These are phyloP conservation scores for Coemansia sp. DNA, from an alignment of 192 early-diverging fungal species.

Conservation along the genomic window DNA sequence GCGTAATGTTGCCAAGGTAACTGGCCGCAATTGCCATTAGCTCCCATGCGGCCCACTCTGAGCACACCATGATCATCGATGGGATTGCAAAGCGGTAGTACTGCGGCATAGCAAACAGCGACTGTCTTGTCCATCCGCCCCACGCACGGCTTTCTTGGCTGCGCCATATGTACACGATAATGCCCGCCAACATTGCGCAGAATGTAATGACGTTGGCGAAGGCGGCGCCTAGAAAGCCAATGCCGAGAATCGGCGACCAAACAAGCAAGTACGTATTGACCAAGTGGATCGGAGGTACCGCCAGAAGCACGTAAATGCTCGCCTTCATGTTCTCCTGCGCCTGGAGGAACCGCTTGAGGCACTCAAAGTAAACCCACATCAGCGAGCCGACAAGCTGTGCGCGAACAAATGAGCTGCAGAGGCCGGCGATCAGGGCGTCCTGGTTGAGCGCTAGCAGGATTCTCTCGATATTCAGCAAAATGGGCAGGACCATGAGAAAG, in stretches of 20 bases:
- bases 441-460: constrained; percentile 73
- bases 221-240: constrained; percentile 85
- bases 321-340: constrained; percentile 91
- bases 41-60: constrained; percentile 60
- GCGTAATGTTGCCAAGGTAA: constrained; percentile 56
- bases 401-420: constrained; percentile 69
- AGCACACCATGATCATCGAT: constrained; percentile 72
- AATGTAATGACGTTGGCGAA: constrained; percentile 73
- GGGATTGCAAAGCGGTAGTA: constrained; percentile 66
- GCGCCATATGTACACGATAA: constrained; percentile 59
- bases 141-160: constrained; percentile 59
- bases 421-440: constrained; percentile 62
- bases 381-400: constrained; percentile 69
- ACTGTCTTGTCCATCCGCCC: constrained; percentile 63
- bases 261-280: constrained; percentile 77
- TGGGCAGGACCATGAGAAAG: constrained; percentile 64
- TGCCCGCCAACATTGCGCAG: constrained; percentile 65
- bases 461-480: constrained; percentile 69
- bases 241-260: constrained; percentile 58
- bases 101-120: constrained; percentile 42
- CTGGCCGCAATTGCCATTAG: constrained; percentile 49
- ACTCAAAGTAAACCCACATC: constrained; percentile 80
- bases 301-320: constrained; percentile 66
- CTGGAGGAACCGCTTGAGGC: constrained; percentile 81
- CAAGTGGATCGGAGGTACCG: constrained; percentile 72